Evolutionary conservation across 768 basidiomycete genomes (phyloP), one percentile per base, ranked within the genome.

Genomic region (Mycena albidolilacea): DNA sequence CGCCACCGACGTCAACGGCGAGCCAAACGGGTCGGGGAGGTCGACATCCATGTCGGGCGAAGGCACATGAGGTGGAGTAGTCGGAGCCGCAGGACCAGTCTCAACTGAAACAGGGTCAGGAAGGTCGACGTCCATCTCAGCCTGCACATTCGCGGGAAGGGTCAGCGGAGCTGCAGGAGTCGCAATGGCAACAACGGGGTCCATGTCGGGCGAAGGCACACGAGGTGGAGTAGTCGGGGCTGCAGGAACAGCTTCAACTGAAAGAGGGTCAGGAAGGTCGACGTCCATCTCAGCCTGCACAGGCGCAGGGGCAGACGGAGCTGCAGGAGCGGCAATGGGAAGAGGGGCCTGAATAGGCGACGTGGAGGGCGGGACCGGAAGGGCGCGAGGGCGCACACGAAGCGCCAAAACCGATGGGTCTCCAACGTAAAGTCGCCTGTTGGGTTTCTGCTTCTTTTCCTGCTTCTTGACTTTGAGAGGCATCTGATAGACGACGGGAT

Each of bases 361-460:
- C 6, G 52, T 4, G 54, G 37, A n/a, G 23, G 17, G 43, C 7
- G n/a, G 5, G n/a, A 48, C 12, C 12, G 19, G 55, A 17, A n/a
- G 30, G 5, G 66, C 50, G 23, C 44, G 71, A 10, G 54, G 52
- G 37, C 60, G 66, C 21, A 68, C 35, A 23, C 3, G 66, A 8
- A 72, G 55, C n/a, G 59, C 63, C 41, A 72, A 52, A 5, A 64
- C 44, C 8, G 52, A 58, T 23, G 38, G 21, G 5, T 68, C 21
- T 37, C 71, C 71, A n/a, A 72, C 23, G 15, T 64, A 72, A 10
- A 55, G 62, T 2, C 62, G 71, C 41, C 7, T 39, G 7, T 21
- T 14, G 21, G 23, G 55, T 4, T 3, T 15, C 17, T 10, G 44
- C 3, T 3, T 15, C 17, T 10, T 37, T 7, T 7, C n/a, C 23